These are phyloP conservation scores for Tagetes erecta DNA, from an alignment of 129 eudicot species.

Conservation along the genomic window DNA sequence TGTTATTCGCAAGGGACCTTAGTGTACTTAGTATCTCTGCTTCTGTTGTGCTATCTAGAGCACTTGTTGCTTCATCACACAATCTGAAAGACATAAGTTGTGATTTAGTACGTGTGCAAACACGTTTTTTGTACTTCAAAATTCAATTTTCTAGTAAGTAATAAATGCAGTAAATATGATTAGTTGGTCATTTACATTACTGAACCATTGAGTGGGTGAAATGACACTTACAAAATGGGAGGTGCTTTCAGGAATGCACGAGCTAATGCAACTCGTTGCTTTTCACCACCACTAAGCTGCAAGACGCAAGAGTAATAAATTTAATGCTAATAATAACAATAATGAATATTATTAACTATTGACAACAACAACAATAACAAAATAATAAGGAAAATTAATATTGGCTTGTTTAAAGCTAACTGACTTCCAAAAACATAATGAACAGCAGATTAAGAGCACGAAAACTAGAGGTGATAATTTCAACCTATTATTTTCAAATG, in stretches of 20 bases:
- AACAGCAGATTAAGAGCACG: slow-evolving; percentile 7
- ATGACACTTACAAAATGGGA: slow-evolving; percentile 62
- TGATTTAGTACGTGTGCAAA: not conserved
- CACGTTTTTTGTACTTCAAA: not conserved
- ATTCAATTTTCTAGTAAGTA: not conserved
- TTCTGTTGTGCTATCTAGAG: slow-evolving; percentile 97
- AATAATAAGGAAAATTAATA: not conserved
- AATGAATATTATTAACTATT: not conserved
- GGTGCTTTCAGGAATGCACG: slow-evolving; percentile 96
- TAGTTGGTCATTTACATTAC: not conserved
- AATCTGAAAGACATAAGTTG: slow-evolving; percentile 47
- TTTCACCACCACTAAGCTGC: slow-evolving; percentile 99
- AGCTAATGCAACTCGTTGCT: slow-evolving; percentile 93
- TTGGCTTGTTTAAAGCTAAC: slow-evolving; percentile 1
- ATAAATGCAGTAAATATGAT: not conserved
- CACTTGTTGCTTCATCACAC: slow-evolving; percentile 99
- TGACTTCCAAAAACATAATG: not conserved
- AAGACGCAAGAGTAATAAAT: slow-evolving; percentile 36
- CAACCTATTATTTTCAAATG: not conserved
- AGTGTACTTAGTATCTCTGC: slow-evolving; percentile 85
- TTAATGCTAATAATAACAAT: no score
- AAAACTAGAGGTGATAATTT: not conserved
- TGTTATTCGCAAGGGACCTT: slow-evolving; percentile 75
- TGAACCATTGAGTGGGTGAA: not conserved
- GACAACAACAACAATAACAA: no score